A percentile compares a stretch with the other conserved stretches of the same genome.
Conservation (phyloP, 2,329 filamentous ascomycete species). For the Fusarium marasasianum region DNA sequence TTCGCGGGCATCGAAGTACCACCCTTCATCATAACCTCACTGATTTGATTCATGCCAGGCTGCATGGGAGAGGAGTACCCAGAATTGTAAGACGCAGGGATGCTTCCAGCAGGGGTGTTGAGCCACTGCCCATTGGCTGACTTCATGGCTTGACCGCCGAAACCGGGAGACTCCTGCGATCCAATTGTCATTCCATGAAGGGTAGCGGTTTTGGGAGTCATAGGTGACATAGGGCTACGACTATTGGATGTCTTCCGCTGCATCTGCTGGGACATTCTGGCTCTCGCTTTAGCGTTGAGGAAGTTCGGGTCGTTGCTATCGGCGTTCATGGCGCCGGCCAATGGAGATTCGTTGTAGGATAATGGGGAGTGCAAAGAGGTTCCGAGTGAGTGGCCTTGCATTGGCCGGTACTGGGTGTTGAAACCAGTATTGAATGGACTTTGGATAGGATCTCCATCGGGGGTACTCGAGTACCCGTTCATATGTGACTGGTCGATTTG, state of each 20-base stretch:
- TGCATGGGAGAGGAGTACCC: slow-evolving; percentile 86
- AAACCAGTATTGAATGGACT: slow-evolving; percentile 87
- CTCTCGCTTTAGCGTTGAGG: slow-evolving; percentile 69
- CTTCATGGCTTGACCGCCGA: slow-evolving; percentile 84
- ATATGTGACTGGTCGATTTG: slow-evolving; percentile 70
- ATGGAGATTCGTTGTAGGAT: slow-evolving; percentile 52
- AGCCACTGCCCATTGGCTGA: slow-evolving; percentile 91
- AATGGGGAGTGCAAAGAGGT: slow-evolving; percentile 57
- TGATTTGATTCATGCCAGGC: slow-evolving; percentile 78
- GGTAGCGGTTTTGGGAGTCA: slow-evolving; percentile 86
- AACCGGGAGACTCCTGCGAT: slow-evolving; percentile 73
- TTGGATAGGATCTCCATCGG: slow-evolving; percentile 90
- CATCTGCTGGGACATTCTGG: slow-evolving; percentile 69
- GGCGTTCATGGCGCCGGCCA: slow-evolving; percentile 59
- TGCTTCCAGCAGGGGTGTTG: slow-evolving; percentile 79
- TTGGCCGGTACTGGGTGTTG: slow-evolving; percentile 80
- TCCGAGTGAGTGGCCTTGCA: slow-evolving; percentile 67
- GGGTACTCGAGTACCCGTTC: slow-evolving; percentile 88
- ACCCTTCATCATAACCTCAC: slow-evolving; percentile 87
- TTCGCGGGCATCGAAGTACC: slow-evolving; percentile 91
- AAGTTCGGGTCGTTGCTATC: slow-evolving; percentile 64
- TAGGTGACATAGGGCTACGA: slow-evolving; percentile 68
- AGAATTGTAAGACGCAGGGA: slow-evolving; percentile 87
- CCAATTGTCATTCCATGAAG: slow-evolving; percentile 77
- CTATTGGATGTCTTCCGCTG: slow-evolving; percentile 79